A percentile compares a stretch with the other conserved stretches of the same genome.
Conservation (phyloP, 768 basidiomycete genomes). For the Tulasnella sp. region DNA sequence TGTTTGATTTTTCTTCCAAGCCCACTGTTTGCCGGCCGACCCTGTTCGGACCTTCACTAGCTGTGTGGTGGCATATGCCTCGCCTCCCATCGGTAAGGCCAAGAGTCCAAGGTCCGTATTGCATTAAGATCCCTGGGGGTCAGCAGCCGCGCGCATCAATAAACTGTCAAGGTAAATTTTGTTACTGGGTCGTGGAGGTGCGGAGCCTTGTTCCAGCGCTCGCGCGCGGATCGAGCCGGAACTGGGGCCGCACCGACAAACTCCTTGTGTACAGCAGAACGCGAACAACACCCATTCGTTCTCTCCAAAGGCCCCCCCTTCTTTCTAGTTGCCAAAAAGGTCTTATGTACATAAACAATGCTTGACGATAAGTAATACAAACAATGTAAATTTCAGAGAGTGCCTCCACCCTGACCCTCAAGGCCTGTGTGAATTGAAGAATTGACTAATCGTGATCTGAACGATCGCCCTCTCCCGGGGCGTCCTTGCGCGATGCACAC, state of each 20-base stretch:
- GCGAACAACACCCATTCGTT: background rate
- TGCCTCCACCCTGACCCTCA: background rate
- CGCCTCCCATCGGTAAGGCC: background rate
- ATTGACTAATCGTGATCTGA: conserved; percentile 2
- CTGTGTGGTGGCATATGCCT: background rate
- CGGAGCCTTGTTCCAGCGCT: background rate
- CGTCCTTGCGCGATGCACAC: background rate
- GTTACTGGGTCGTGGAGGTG: background rate
- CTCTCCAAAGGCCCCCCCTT: background rate
- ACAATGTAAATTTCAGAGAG: background rate
- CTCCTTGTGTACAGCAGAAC: background rate
- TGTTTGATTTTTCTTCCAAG: background rate
- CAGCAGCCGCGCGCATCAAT: background rate
- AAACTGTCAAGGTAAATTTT: background rate
- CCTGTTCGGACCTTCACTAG: background rate
- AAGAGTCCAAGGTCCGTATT: background rate
- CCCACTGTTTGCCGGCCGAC: background rate
- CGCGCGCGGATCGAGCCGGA: background rate
- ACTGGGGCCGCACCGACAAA: background rate
- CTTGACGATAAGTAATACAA: background rate
- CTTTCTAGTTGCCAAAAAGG: background rate
- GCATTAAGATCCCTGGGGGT: background rate
- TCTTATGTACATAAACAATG: background rate
- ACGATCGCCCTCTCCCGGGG: background rate
- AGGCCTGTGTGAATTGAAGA: conserved; percentile 1